These are phyloP conservation scores for Suhomyces bribrorum DNA, from an alignment of 1,139 yeast species.

Conservation along the genomic window DNA sequence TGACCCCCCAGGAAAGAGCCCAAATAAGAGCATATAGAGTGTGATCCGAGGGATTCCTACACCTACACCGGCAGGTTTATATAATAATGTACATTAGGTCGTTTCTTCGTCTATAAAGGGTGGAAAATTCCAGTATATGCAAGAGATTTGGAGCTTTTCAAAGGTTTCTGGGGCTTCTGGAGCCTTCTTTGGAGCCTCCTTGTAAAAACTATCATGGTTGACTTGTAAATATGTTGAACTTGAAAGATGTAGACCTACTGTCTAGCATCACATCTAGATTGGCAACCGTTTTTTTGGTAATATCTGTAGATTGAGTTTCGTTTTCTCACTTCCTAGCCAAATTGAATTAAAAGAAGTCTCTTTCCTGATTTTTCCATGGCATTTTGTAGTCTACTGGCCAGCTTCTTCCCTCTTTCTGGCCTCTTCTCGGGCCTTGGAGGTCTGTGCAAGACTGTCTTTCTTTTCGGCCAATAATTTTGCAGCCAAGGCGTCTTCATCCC, in stretches of 20 bases:
- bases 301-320: too few relatives aligned
- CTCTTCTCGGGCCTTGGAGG: conserved; percentile 4
- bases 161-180: too few relatives aligned
- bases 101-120: conserved; percentile 5
- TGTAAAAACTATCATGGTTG: too few relatives aligned
- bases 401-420: background rate
- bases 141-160: too few relatives aligned
- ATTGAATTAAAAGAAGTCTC: too few relatives aligned
- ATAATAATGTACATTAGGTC: conserved; percentile 6
- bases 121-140: background rate
- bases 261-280: too few relatives aligned
- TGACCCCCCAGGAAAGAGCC: conserved; percentile 73
- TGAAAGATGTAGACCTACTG: too few relatives aligned
- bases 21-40: conserved; percentile 51
- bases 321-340: too few relatives aligned
- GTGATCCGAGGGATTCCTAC: too few relatives aligned
- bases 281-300: too few relatives aligned
- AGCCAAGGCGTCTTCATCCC: conserved; percentile 12
- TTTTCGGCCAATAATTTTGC: conserved; percentile 11
- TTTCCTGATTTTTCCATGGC: background rate
- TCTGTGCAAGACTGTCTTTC: conserved; percentile 10
- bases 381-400: background rate
- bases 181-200: too few relatives aligned
- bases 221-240: too few relatives aligned
- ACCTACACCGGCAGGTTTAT: background rate